These are phyloP conservation scores for Acacia confusa DNA, from an alignment of 306 rosid genomes.

Conservation along the genomic window DNA sequence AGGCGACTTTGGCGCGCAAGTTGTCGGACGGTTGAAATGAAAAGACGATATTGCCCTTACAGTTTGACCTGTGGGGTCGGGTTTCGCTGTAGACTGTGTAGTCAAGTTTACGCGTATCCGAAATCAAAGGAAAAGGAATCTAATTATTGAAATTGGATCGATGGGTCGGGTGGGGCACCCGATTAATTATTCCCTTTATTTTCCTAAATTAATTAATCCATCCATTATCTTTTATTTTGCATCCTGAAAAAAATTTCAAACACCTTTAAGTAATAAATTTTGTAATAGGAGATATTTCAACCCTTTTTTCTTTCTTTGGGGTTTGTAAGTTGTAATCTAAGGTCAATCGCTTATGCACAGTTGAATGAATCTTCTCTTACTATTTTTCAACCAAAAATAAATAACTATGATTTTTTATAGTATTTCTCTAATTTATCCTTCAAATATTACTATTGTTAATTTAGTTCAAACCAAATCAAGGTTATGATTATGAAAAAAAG, in stretches of 20 bases:
- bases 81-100: slow-evolving; percentile 11
- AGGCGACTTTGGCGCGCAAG: slow-evolving; percentile 75
- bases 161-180: slow-evolving; percentile 20
- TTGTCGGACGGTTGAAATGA: slow-evolving; percentile 42
- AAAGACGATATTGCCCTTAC: slow-evolving; percentile 44
- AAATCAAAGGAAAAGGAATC: slow-evolving; percentile 30
- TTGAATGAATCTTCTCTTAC: too few species aligned
- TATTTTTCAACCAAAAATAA: too few species aligned
- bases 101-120: slow-evolving; percentile 48
- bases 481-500: too few species aligned
- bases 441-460: background rate
- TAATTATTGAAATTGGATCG: slow-evolving; percentile 5
- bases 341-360: too few species aligned
- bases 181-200: slow-evolving; percentile 12
- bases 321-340: too few species aligned
- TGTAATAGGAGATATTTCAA: too few species aligned
- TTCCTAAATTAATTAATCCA: background rate
- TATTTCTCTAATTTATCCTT: too few species aligned
- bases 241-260: too few species aligned
- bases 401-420: too few species aligned
- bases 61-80: background rate
- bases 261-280: too few species aligned
- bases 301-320: too few species aligned
- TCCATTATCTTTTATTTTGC: background rate
- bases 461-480: background rate